These are phyloP conservation scores for Rhododendron simsii DNA, from an alignment of 148 eudicot species.

Conservation along the genomic window DNA sequence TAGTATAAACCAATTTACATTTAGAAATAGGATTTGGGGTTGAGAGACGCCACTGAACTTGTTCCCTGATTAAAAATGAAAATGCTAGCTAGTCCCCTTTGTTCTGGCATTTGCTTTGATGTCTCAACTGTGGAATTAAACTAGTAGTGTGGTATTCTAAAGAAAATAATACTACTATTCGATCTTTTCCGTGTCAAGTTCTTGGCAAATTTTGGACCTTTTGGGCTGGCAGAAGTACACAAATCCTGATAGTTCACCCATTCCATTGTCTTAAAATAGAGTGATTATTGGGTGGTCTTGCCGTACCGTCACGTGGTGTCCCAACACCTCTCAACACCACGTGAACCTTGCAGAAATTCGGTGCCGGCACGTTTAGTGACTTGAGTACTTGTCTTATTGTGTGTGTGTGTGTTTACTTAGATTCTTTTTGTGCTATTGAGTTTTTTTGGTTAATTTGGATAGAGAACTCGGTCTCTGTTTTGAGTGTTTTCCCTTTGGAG, in stretches of 20 bases:
- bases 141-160: background rate
- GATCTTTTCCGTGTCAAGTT: background rate
- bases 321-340: background rate
- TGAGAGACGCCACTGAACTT: background rate
- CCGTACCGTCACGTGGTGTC: background rate
- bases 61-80: background rate
- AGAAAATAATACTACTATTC: too few relatives aligned
- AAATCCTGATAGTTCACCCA: background rate
- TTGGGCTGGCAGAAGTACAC: background rate
- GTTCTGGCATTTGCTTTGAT: background rate
- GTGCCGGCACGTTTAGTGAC: background rate
- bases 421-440: background rate
- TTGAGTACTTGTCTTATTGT: background rate
- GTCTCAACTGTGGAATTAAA: background rate
- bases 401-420: background rate
- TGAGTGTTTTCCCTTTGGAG: background rate
- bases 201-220: background rate
- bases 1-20: background rate
- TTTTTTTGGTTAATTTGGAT: background rate
- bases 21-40: background rate
- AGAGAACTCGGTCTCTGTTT: background rate
- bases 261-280: background rate
- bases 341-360: background rate
- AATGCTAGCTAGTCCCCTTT: background rate
- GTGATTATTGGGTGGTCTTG: background rate